A percentile compares a stretch with the other conserved stretches of the same genome.
phyloP scores from a whole-genome alignment of 768 basidiomycete genomes.

The Lactifluus volemus region DNA sequence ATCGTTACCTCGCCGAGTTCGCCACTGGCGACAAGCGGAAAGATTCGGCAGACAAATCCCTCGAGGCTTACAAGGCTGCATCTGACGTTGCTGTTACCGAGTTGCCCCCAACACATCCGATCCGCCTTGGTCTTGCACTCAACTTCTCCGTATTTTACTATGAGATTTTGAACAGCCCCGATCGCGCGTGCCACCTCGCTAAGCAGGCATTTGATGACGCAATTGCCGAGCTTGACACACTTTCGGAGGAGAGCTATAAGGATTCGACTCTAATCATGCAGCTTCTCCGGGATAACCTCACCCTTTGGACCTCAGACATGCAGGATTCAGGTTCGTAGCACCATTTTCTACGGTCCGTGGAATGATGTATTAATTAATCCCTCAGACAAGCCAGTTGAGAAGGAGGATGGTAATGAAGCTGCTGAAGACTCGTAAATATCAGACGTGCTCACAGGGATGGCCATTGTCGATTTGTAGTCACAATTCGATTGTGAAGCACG shows the following conservation, averaged over 20 bases:
- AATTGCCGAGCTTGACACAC: slow-evolving; percentile 97
- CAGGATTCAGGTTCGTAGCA: slow-evolving; percentile 69
- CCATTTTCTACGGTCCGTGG: not conserved
- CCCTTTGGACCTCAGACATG: slow-evolving; percentile 98
- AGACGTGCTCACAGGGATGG: slow-evolving; percentile 5
- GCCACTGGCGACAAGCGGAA: slow-evolving; percentile 97
- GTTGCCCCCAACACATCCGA: slow-evolving; percentile 93
- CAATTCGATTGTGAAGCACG: slow-evolving; percentile 10
- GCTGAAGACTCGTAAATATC: slow-evolving; percentile 51
- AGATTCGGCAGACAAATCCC: slow-evolving; percentile 93
- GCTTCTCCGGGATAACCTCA: slow-evolving; percentile 92
- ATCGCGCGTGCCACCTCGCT: slow-evolving; percentile 96
- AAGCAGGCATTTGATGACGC: slow-evolving; percentile 99
- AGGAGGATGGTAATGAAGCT: slow-evolving; percentile 57
- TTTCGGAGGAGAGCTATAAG: slow-evolving; percentile 99
- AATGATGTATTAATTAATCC: not conserved
- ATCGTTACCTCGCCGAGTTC: slow-evolving; percentile 98
- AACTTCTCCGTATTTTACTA: slow-evolving; percentile 99
- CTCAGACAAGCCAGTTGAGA: slow-evolving; percentile 63
- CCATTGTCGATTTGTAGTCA: slow-evolving; percentile 4
- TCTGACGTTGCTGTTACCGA: slow-evolving; percentile 95
- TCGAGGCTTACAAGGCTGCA: slow-evolving; percentile 96
- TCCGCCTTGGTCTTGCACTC: slow-evolving; percentile 95
- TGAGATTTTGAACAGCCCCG: slow-evolving; percentile 97
- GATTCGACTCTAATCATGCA: slow-evolving; percentile 98